Evolutionary conservation across 139 green algal species (phyloP), one percentile per base, ranked within the genome.

Genomic region (Desmodesmus armatus): DNA sequence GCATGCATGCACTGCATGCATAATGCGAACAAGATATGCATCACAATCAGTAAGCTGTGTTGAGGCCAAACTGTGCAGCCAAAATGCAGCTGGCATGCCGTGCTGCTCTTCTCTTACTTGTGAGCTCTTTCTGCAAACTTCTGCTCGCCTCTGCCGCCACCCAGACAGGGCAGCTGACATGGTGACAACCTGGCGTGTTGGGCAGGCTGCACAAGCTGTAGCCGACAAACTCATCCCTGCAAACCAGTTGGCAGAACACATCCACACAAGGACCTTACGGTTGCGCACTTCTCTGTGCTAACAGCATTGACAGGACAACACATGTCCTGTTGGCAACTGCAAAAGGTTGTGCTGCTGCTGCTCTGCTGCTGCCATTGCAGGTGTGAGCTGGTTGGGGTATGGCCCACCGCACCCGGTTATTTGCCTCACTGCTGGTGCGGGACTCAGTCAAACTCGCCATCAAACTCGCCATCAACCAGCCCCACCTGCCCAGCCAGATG

Each of bases 121-220:
- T 58, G 2, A 84, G 13, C 15, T 72, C 58, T n/a, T 84, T 58
- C 39, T 7, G 29, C 23, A 72, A 60, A n/a, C 39, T 44, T 3
- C 40, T 73, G 58, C 77, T 25, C 17, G 77, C 58, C 13, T 84
- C 60, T n/a, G 74, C 58, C 40, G 77, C 51, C 6, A 25, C 53
- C 77, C 77, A 84, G 27, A 84, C 77, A 13, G 77, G 77, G 39
- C 77, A 75, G 58, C 60, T 73, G 35, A 84, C 15, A 9, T 74
- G 77, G 40, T 84, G 77, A n/a, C 60, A 73, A 58, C 77, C 77
- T 5, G 77, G 77, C 9, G 37, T 72, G 13, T 23, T 84, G 21
- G 77, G 77, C 55, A 84, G 77, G 29, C 29, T 72, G 58, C 58
- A 72, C 77, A 84, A 39, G 39, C 58, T 84, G 77, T 84, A 74